phyloP scores from a whole-genome alignment of 371 early-diverging fungal species.

The Mortierella sp. region DNA sequence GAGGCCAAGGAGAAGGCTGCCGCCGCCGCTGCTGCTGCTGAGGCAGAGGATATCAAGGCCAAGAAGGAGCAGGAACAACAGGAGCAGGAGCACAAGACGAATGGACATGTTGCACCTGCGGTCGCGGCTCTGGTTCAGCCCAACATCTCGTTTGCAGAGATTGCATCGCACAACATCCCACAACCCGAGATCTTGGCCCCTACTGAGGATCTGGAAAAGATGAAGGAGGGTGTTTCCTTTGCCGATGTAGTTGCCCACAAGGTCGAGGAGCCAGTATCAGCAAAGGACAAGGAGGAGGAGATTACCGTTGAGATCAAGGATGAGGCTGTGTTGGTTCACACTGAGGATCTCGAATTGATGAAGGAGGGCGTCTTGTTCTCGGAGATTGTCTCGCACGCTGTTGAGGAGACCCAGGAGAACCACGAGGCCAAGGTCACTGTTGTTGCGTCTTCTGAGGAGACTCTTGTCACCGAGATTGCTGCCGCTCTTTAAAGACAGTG shows the following conservation, averaged over 20 bases:
- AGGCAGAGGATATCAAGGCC: constrained; percentile 16
- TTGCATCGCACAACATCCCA: constrained; percentile 23
- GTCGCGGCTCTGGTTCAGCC: constrained; percentile 25
- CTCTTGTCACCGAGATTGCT: constrained; percentile 16
- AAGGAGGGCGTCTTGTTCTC: constrained; percentile 36
- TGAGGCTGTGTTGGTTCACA: constrained; percentile 18
- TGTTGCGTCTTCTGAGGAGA: neutral
- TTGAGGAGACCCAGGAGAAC: constrained; percentile 9
- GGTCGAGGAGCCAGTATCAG: constrained; percentile 9
- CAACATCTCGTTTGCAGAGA: constrained; percentile 42
- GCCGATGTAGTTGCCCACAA: constrained; percentile 27
- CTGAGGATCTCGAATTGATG: constrained; percentile 30
- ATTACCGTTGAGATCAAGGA: neutral
- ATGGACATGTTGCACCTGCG: constrained; percentile 13
- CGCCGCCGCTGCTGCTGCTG: constrained; percentile 2
- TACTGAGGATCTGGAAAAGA: constrained; percentile 44
- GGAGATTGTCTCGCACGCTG: constrained; percentile 18
- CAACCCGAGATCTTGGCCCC: constrained; percentile 25
- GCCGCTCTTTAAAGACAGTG: constrained; percentile 14
- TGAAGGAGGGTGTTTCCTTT: constrained; percentile 47
- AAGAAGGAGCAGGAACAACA: constrained; percentile 15
- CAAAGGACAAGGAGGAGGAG: neutral
- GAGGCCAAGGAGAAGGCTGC: constrained; percentile 13
- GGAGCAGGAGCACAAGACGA: constrained; percentile 3
- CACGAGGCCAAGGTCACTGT: neutral